Base-by-base conservation (phyloP, 2,329 filamentous ascomycete species). In the Monosporascus sp. region DNA sequence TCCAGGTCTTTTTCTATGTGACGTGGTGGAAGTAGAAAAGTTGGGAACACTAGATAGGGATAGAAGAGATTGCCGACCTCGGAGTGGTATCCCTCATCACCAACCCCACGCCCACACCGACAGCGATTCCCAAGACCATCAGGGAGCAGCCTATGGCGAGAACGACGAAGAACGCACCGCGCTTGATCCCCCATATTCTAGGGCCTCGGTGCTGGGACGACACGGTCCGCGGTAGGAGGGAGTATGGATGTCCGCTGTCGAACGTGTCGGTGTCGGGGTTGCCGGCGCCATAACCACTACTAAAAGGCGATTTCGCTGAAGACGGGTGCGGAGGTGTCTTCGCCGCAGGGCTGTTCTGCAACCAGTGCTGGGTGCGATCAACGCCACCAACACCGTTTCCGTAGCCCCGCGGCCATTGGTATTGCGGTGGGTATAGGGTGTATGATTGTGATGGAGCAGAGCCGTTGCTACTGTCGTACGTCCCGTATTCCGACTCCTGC, bases 101-200 rank as follows among this genome's bases (percentile, higher is more conserved):
- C n/a, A 71, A 51, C 1, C 69, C 69, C 3, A 71, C 60, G 0
- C 69, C 70, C 2, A 71, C 55, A 0, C 69, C 69, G 0, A 65
- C 54, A 3, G 67, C 68, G 6, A 70, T 52, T 7, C 60, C 69
- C 26, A 65, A 55, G 6, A 71, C 63, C 1, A 67, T 43, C 14
- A 68, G 37, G 24, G 68, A 66, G 0, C 65, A 37, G 0, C 55
- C 63, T 4, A 70, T 47, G 6, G 63, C 68, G 19, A 71, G 22
- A 5, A 68, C 51, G 7, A 66, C 50, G 60, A 64, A 67, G 44
- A 70, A 70, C 3, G 54, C 41, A 14, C 58, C 58, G 48, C 58
- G 60, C 52, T 55, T 63, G 38, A 71, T 49, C 7, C 68, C 69
- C 31, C 65, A 69, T 20, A 71, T 61, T 54, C 40, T 19, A 17